phyloP scores from a whole-genome alignment of 1,139 yeast species.

The Diutina catenulata region DNA sequence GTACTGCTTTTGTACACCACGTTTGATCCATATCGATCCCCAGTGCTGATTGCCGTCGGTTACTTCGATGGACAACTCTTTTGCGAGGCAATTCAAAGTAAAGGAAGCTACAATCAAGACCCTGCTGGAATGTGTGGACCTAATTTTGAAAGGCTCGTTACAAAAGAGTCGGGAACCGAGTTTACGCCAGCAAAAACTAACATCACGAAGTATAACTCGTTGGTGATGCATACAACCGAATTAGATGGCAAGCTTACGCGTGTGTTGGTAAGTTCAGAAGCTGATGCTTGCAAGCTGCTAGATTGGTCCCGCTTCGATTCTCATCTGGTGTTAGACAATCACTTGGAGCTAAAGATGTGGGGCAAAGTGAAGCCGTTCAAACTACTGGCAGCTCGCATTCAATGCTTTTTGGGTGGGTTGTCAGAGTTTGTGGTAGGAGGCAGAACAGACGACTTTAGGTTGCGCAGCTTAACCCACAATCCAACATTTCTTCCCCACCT shows the following conservation, averaged over 20 bases:
- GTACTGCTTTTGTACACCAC: neutral
- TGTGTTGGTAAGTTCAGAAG: neutral
- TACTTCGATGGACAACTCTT: neutral
- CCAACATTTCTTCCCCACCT: too few relatives aligned
- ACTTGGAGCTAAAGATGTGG: constrained; percentile 1
- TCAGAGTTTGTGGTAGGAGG: neutral
- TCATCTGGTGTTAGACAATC: neutral
- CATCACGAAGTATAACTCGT: neutral
- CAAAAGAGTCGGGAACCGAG: neutral
- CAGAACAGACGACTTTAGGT: too few relatives aligned
- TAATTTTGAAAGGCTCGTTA: constrained; percentile 1
- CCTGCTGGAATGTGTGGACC: neutral
- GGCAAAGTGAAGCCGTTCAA: neutral
- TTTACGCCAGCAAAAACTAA: neutral
- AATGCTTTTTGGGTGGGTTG: neutral
- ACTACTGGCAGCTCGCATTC: neutral
- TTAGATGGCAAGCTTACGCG: neutral
- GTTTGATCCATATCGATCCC: neutral
- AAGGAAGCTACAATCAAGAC: neutral
- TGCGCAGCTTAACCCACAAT: too few relatives aligned
- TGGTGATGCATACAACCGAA: neutral
- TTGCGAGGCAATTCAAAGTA: neutral
- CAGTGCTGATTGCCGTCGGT: neutral
- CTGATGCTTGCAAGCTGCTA: neutral
- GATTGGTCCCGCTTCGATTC: neutral